Base-by-base conservation (phyloP, 208 protist genomes). In the Leishmania amazonensis region DNA sequence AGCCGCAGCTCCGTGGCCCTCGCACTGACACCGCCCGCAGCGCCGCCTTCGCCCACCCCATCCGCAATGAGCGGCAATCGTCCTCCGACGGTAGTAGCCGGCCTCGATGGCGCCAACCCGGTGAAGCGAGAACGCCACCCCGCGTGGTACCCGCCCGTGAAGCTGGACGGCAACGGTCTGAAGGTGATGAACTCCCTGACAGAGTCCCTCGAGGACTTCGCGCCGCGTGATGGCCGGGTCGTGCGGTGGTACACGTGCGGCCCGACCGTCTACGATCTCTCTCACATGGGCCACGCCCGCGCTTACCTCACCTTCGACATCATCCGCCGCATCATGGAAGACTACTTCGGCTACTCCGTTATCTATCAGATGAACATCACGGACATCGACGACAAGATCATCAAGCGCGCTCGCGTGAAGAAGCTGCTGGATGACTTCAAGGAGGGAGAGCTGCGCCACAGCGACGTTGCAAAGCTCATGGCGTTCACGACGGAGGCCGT, bases 331-430 rank as follows among this genome's bases (percentile, higher is more conserved):
- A 98, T 99, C 47, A 93, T 99, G 89, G 89, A 96, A 75, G 91
- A 99, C 68, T 99, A 99, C 89, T 99, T 99, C 84, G 85, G 90
- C 31, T 99, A 98, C 81, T 81, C 94, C 17, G 89, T 99, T 0
- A 45, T 91, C 11, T 98, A 97, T 72, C 93, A 97, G 79, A 99
- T 99, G 97, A 99, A 99, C 87, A 99, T 99, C 70, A 99, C 99
- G 24, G 99, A 99, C 84, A 98, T 99, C 81, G 99, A 99, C 81
- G 99, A 99, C 90, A 99, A 99, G 82, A 99, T 99, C 78, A 99
- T 99, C 73, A 95, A 98, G 78, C 89, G 94, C n/a, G 96, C 98
- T 3, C 89, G 98, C 53, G 89, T 96, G 75, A 97, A 96, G 82
- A 87, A 96, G 68, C 94, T 99, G 21, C 84, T 98, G 40, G 86